Conservation (phyloP, 352 stramenopile genomes). For the Phytophthora macrochlamydospora region DNA sequence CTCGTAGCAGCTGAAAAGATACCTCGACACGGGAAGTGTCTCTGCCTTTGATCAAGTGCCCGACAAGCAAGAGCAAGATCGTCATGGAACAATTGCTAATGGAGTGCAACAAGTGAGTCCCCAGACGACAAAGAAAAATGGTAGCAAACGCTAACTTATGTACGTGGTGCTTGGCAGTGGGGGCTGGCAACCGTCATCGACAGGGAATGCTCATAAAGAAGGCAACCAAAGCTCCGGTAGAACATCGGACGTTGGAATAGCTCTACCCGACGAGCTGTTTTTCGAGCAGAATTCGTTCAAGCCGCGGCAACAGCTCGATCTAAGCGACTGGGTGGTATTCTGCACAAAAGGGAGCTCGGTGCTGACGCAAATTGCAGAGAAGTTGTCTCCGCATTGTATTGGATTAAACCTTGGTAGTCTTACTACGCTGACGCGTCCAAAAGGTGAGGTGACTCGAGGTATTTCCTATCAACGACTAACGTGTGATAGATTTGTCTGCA, state of each 20-base stretch:
- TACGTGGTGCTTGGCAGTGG: conserved; percentile 17
- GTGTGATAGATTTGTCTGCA: conserved; percentile 34
- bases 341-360: conserved; percentile 29
- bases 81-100: conserved; percentile 47
- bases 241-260: not conserved
- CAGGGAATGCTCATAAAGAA: conserved; percentile 2
- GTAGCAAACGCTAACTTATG: conserved; percentile 6
- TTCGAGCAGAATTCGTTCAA: conserved; percentile 59
- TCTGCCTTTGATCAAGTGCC: conserved; percentile 43
- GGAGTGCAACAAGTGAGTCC: conserved; percentile 51
- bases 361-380: conserved; percentile 43
- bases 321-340: conserved; percentile 61
- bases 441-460: conserved; percentile 29
- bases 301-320: conserved; percentile 40
- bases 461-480: not conserved
- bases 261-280: conserved; percentile 57
- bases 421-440: conserved; percentile 17
- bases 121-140: not conserved
- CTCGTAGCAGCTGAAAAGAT: conserved; percentile 29
- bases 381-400: conserved; percentile 48
- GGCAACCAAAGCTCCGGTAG: conserved; percentile 56
- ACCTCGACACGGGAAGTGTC: conserved; percentile 21
- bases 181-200: too few relatives aligned
- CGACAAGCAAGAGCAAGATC: conserved; percentile 38
- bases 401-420: conserved; percentile 57